Evolutionary conservation across 1,139 yeast genomes (phyloP).

Genomic region (Yamadazyma aaseri): DNA sequence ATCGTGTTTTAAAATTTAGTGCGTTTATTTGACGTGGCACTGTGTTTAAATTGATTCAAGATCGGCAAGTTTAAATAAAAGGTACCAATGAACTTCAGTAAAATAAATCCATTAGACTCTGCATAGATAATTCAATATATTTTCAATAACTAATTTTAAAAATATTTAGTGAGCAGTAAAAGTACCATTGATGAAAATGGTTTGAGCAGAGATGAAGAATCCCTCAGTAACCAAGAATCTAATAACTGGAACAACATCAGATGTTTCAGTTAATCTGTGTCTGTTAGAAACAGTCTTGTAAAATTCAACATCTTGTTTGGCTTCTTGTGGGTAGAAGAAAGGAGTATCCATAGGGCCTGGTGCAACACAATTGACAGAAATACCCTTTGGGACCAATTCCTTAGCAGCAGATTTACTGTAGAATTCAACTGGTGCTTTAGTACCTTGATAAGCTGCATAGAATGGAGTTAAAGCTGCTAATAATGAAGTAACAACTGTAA

Average conservation of each 20-base stretch:
- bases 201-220: conserved; percentile 70
- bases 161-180: conserved; percentile 54
- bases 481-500: conserved; percentile 60
- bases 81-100: not conserved
- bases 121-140: not conserved
- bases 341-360: conserved; percentile 79
- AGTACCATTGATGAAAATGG: conserved; percentile 63
- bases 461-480: conserved; percentile 64
- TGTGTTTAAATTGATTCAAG: no score
- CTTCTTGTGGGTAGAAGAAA: conserved; percentile 62
- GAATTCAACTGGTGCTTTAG: conserved; percentile 62
- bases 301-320: conserved; percentile 49
- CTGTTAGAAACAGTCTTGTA: conserved; percentile 51
- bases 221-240: conserved; percentile 64
- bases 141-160: not conserved
- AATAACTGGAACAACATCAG: conserved; percentile 64
- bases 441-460: conserved; percentile 58
- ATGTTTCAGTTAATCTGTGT: conserved; percentile 53
- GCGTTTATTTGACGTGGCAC: no score
- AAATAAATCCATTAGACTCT: no score
- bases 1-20: no score
- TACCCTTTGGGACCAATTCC: conserved; percentile 48
- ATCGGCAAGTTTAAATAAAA: not conserved
- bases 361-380: conserved; percentile 58
- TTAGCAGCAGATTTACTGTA: conserved; percentile 57